Evolutionary conservation across 768 basidiomycete species (phyloP).

Genomic region (Goffeauzyma gilvescens): DNA sequence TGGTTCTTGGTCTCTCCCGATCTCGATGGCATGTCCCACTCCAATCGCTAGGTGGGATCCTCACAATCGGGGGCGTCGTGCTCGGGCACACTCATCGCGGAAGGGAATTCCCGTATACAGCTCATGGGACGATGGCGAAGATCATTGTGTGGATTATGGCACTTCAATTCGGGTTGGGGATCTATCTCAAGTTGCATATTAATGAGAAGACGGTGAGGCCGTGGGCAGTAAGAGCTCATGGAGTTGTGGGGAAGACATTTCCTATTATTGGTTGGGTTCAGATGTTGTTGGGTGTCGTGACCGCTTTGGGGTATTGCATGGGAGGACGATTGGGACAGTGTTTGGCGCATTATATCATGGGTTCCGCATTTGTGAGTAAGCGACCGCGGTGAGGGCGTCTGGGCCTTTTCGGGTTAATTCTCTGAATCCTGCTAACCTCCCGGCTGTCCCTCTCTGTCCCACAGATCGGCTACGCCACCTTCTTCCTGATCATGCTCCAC

Average conservation of each 20-base stretch:
- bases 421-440: neutral
- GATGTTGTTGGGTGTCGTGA: conserved; percentile 65
- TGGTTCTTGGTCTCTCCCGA: conserved; percentile 32
- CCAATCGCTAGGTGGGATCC: conserved; percentile 49
- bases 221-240: conserved; percentile 50
- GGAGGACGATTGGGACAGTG: conserved; percentile 67
- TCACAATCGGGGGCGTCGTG: conserved; percentile 55
- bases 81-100: conserved; percentile 78
- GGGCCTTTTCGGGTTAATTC: neutral
- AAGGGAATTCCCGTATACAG: conserved; percentile 50
- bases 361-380: conserved; percentile 48
- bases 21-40: conserved; percentile 82
- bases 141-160: conserved; percentile 37
- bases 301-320: conserved; percentile 52
- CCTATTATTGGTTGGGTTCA: conserved; percentile 76
- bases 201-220: conserved; percentile 54
- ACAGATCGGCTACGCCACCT: conserved; percentile 55
- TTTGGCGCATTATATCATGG: conserved; percentile 37
- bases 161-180: conserved; percentile 39
- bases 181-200: conserved; percentile 83
- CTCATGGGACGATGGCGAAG: conserved; percentile 50
- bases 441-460: neutral
- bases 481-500: conserved; percentile 59
- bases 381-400: neutral
- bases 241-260: conserved; percentile 62